Evolutionary conservation across 345 rosid species (phyloP).

Genomic region (Ceriops decandra): DNA sequence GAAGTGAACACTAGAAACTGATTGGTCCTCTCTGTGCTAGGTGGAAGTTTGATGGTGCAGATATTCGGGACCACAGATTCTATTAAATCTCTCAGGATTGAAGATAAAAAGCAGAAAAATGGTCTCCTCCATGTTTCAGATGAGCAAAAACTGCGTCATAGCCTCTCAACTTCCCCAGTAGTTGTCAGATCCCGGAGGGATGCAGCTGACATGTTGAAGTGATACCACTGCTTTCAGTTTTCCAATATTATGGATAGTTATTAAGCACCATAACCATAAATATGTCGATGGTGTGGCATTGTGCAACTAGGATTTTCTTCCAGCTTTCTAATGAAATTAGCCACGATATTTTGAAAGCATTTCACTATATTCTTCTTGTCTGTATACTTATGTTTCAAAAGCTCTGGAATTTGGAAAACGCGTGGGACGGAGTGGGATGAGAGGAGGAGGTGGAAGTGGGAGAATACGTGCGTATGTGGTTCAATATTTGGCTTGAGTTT

Average conservation of each 20-base stretch:
- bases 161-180: constrained; percentile 20
- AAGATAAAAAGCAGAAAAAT: constrained; percentile 7
- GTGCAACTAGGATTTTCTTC: neutral
- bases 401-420: too few relatives aligned
- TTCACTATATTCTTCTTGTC: too few relatives aligned
- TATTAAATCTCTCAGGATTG: constrained; percentile 1
- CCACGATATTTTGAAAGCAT: too few relatives aligned
- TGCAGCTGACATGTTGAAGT: constrained; percentile 15
- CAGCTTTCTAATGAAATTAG: neutral
- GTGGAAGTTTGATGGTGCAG: constrained; percentile 35
- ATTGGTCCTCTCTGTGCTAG: neutral
- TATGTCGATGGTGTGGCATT: neutral
- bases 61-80: constrained; percentile 12
- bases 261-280: neutral
- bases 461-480: too few relatives aligned
- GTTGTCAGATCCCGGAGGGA: constrained; percentile 20
- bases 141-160: constrained; percentile 19
- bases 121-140: constrained; percentile 1
- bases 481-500: too few relatives aligned
- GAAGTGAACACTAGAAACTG: neutral
- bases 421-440: too few relatives aligned
- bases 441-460: too few relatives aligned
- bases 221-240: neutral
- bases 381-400: too few relatives aligned
- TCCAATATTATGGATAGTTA: neutral